phyloP scores from a whole-genome alignment of 305 asterid species.

The Euphrasia arctica region DNA sequence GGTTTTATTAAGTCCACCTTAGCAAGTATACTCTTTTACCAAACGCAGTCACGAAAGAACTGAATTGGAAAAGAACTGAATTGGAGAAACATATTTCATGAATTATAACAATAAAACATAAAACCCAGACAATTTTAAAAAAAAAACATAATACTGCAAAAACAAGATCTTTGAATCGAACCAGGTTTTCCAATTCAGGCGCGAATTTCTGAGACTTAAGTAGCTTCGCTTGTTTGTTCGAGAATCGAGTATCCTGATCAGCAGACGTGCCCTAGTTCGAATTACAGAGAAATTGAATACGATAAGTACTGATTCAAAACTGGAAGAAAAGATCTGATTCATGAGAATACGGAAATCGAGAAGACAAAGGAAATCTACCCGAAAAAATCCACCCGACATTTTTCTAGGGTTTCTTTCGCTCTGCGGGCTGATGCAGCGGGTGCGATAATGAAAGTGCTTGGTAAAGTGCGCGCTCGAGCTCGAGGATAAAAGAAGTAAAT shows the following conservation, averaged over 20 bases:
- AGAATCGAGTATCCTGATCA: constrained; percentile 95
- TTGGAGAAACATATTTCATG: neutral
- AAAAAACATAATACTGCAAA: neutral
- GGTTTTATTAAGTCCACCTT: constrained; percentile 11
- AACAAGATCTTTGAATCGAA: constrained; percentile 27
- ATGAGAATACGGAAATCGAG: constrained; percentile 1
- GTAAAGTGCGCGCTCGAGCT: neutral
- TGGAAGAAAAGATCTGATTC: constrained; percentile 20
- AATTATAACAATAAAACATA: constrained; percentile 2
- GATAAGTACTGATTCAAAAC: constrained; percentile 2
- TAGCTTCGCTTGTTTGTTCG: constrained; percentile 96
- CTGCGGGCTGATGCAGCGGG: no score
- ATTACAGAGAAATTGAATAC: constrained; percentile 2
- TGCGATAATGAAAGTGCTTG: neutral
- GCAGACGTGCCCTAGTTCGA: constrained; percentile 85
- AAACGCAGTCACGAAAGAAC: constrained; percentile 6
- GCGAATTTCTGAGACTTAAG: constrained; percentile 92
- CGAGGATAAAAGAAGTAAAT: neutral
- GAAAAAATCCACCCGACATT: constrained; percentile 97
- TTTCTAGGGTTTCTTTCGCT: constrained; percentile 60
- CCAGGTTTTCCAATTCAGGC: constrained; percentile 87
- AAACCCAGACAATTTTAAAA: neutral
- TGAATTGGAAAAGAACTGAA: constrained; percentile 5
- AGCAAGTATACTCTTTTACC: constrained; percentile 10
- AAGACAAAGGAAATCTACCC: constrained; percentile 43